phyloP scores from a whole-genome alignment of 441 rosid genomes.

The Iberis amara region DNA sequence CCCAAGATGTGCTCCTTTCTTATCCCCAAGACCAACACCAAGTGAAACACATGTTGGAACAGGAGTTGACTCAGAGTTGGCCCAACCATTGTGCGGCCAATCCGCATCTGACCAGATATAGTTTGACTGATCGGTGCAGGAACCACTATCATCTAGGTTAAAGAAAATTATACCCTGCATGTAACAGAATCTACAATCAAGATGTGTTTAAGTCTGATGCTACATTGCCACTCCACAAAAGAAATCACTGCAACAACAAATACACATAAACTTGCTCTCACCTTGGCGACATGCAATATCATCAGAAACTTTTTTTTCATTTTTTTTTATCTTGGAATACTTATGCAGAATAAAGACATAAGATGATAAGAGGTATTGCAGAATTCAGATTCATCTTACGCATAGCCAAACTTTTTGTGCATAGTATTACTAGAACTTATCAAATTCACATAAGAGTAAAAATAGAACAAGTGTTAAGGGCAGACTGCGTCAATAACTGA shows the following conservation, averaged over 20 bases:
- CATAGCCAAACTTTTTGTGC: neutral
- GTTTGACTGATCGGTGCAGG: conserved; percentile 41
- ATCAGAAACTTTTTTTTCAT: neutral
- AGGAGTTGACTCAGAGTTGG: conserved; percentile 71
- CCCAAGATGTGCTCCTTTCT: conserved; percentile 74
- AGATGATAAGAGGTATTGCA: conserved; percentile 12
- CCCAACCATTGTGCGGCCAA: conserved; percentile 94
- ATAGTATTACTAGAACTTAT: conserved; percentile 10
- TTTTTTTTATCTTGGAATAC: conserved; percentile 6
- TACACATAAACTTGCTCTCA: conserved; percentile 6
- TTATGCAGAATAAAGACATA: conserved; percentile 14
- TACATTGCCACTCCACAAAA: neutral
- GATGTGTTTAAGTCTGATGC: conserved; percentile 5
- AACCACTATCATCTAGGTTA: conserved; percentile 50
- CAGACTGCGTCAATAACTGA: conserved; percentile 33
- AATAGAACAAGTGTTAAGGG: conserved; percentile 20
- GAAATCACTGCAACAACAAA: conserved; percentile 19
- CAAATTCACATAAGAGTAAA: conserved; percentile 15
- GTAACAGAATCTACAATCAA: conserved; percentile 25
- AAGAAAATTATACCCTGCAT: conserved; percentile 78
- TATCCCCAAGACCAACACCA: conserved; percentile 69
- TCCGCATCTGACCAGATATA: conserved; percentile 77
- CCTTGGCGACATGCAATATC: conserved; percentile 18
- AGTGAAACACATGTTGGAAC: conserved; percentile 73
- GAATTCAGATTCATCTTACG: neutral